Evolutionary conservation across 1,284 basidiomycete species (phyloP).

Genomic region (Peniophora sp.): DNA sequence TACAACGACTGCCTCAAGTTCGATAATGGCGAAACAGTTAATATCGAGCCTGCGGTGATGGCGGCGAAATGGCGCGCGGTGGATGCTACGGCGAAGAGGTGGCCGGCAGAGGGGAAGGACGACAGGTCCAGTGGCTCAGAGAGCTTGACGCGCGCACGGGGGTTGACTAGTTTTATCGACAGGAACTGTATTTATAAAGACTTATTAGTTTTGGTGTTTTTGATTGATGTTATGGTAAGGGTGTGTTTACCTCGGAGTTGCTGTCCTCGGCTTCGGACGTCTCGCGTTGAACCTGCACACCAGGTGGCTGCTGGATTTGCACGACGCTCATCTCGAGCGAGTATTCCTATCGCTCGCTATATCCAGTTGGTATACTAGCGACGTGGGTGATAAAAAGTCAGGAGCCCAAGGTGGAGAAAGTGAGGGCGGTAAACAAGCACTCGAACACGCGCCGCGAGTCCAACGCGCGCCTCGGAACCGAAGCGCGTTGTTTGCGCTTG

Average conservation of each 20-base stretch:
- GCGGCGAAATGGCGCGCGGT: conserved; percentile 61
- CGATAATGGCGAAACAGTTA: conserved; percentile 49
- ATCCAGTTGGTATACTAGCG: background rate
- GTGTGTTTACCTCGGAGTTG: no score
- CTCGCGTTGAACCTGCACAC: conserved; percentile 21
- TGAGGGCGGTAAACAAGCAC: background rate
- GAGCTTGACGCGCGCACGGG: conserved; percentile 51
- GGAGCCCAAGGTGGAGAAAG: background rate
- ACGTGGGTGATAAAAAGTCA: background rate
- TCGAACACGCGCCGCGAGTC: background rate
- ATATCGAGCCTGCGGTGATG: conserved; percentile 33
- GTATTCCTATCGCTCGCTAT: background rate
- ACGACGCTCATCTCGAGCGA: conserved; percentile 26
- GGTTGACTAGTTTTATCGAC: conserved; percentile 42
- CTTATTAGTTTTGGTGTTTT: no score
- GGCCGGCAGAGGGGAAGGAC: conserved; percentile 27
- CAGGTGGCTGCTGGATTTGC: conserved; percentile 25
- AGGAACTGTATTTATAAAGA: conserved; percentile 31
- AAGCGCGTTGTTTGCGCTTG: conserved; percentile 11
- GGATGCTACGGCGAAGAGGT: conserved; percentile 52
- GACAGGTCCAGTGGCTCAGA: conserved; percentile 43
- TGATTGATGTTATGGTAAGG: no score
- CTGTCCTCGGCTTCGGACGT: conserved; percentile 26
- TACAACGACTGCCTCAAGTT: conserved; percentile 46
- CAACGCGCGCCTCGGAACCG: background rate